A percentile compares a stretch with the other conserved stretches of the same genome.
Evolutionary conservation across 2,329 filamentous ascomycete genomes (phyloP).

Genomic region (Pyrenochaeta sp.): DNA sequence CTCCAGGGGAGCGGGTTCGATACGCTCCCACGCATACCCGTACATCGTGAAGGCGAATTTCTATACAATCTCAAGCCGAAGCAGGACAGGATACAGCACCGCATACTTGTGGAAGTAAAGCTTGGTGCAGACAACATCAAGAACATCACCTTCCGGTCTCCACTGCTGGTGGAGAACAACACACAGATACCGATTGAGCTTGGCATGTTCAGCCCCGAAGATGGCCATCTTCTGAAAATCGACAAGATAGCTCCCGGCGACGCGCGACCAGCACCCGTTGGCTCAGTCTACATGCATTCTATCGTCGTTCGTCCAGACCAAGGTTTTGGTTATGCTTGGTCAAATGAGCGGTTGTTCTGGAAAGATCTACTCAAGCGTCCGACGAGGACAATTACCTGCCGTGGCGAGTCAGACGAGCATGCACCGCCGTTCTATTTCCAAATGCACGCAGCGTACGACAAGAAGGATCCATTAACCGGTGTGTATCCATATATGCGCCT

Average conservation of each 20-base stretch:
- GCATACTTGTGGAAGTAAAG: conserved; percentile 88
- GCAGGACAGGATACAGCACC: conserved; percentile 84
- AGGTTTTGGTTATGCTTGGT: conserved; percentile 97
- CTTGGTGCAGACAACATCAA: conserved; percentile 97
- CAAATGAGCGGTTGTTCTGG: conserved; percentile 89
- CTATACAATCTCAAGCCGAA: conserved; percentile 89
- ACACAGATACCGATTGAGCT: conserved; percentile 96
- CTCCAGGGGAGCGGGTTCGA: conserved; percentile 96
- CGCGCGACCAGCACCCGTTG: conserved; percentile 87
- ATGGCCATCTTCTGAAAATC: conserved; percentile 93
- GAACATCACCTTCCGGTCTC: conserved; percentile 94
- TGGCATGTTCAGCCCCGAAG: conserved; percentile 85
- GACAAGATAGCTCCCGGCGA: conserved; percentile 97
- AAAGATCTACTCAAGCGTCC: conserved; percentile 85
- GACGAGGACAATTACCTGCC: conserved; percentile 86
- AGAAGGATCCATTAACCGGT: conserved; percentile 80
- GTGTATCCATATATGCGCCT: conserved; percentile 95
- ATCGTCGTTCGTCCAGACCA: conserved; percentile 89
- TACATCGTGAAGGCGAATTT: conserved; percentile 94
- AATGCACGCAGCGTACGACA: conserved; percentile 85
- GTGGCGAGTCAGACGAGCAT: conserved; percentile 80
- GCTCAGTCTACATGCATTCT: conserved; percentile 88
- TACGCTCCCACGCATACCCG: conserved; percentile 82
- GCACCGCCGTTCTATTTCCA: conserved; percentile 94
- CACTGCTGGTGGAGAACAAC: conserved; percentile 90